Evolutionary conservation across 257 asterid genomes (phyloP), one percentile per base, ranked within the genome.

Genomic region (Coffea eugenioides): DNA sequence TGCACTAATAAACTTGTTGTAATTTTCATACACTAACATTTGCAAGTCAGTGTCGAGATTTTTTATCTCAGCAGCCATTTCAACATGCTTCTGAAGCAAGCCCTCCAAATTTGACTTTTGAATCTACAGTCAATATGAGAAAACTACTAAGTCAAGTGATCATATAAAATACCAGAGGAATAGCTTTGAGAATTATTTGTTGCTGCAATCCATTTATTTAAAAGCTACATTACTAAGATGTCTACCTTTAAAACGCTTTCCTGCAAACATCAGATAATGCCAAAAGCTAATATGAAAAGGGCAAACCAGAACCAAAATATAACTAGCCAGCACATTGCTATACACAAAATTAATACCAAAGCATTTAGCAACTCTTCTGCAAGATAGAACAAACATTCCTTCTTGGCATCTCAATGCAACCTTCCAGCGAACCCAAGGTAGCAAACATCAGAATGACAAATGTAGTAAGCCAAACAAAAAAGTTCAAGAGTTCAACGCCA

Each of bases 41-140:
- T 96, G 99, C 89, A 96, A 85, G 92, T 96, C 99, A 20, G 99
- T 96, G 80, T 94, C 98, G 1, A 96, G 97, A 89, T 96, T 96
- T 82, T 96, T 96, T 73, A 96, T 94, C 88, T 96, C 98, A 67
- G 99, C 95, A 80, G 99, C 98, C 98, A 94, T 94, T 89, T 94
- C 97, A 67, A 96, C 99, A 87, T 96, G 99, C 84, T 90, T 96
- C 78, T 94, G 97, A 69, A 96, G 97, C 84, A 96, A 88, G 41
- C 97, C 97, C 88, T 94, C 99, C 92, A 96, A 82, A 82, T 90
- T 91, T 81, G 97, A 88, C 83, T 96, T 96, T 89, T 96, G 97
- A 27, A 96, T 96, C 99, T 96, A 76, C 75, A 84, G 49, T 74
- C 31, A n/a, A 78, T 59, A 31, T 51, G 20, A 61, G 49, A 46